phyloP scores from a whole-genome alignment of 2,329 filamentous ascomycete genomes.

The Blumeria graminis region DNA sequence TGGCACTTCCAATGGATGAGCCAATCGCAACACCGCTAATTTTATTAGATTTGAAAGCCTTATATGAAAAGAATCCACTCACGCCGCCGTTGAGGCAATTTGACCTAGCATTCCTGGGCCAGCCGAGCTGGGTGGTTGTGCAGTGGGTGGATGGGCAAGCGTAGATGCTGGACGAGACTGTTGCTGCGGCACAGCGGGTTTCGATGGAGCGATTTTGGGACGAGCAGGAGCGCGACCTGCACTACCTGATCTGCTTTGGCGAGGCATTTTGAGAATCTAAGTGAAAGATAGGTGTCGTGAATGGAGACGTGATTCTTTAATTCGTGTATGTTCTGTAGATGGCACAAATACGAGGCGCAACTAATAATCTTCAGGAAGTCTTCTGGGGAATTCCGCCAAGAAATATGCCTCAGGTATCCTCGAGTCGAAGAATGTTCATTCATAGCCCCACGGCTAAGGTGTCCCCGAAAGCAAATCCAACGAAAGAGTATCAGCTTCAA shows the following conservation, averaged over 20 bases:
- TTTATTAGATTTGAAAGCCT: not conserved
- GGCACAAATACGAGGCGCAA: too few species aligned
- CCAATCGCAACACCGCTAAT: conserved; percentile 83
- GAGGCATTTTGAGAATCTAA: conserved; percentile 36
- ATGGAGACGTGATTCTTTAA: too few species aligned
- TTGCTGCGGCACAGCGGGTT: conserved; percentile 31
- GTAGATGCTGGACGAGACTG: conserved; percentile 48
- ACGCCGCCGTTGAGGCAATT: conserved; percentile 97
- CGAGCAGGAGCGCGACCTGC: conserved; percentile 34
- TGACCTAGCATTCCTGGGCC: conserved; percentile 80
- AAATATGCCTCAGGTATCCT: too few species aligned
- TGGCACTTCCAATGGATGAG: conserved; percentile 82
- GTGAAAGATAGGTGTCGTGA: not conserved
- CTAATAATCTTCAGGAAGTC: too few species aligned
- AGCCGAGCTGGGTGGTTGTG: conserved; percentile 21
- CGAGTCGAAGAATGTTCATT: too few species aligned
- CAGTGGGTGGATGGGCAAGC: conserved; percentile 25
- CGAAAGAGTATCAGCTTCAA: too few species aligned
- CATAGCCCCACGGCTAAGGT: too few species aligned
- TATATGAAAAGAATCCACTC: conserved; percentile 21
- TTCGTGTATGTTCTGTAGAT: too few species aligned
- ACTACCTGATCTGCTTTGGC: conserved; percentile 43
- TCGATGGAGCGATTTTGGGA: conserved; percentile 35
- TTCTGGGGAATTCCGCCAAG: too few species aligned
- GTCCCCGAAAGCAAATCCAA: too few species aligned